Base-by-base conservation (phyloP, 1,284 basidiomycete species). In the Athelia psychrophila region DNA sequence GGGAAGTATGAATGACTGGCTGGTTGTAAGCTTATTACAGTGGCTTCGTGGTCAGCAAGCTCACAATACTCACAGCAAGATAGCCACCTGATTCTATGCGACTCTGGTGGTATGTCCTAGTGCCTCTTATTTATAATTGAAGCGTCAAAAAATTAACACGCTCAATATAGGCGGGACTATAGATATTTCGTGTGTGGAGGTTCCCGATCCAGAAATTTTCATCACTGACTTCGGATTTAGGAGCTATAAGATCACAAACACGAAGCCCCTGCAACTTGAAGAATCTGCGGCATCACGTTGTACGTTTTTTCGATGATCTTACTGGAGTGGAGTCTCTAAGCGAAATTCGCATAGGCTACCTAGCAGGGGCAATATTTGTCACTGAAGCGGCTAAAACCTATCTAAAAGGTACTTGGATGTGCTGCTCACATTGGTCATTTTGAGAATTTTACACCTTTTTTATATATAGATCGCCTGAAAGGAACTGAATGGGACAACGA, bases 121-220 rank as follows among this genome's bases (percentile, higher is more conserved):
- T 13, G 5, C 13, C 27, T 30, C 27, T 30, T 13, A 6, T 13
- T 30, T 22, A n/a, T 32, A n/a, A n/a, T n/a, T n/a, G n/a, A n/a
- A 9, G 23, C 20, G 12, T 24, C 22, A 9, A 51, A n/a, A n/a
- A n/a, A n/a, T 47, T 38, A 10, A 33, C 22, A 10, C 47, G 5
- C 30, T 50, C 13, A 46, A 27, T 19, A 16, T n/a, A 54, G 52
- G 52, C 23, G 52, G 52, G n/a, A 54, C 52, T 15, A 46, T 54
- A 22, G 52, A 54, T 42, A 51, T 54, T 12, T 49, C 51, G 51
- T 51, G 10, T 33, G 38, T 42, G 20, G 16, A 25, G 13, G 15
- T 35, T 6, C 18, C 38, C 22, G n/a, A 25, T 19, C 27, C 47
- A 22, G 30, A 24, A n/a, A n/a, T n/a, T n/a, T 30, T 30, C 13